These are phyloP conservation scores for Solanum etuberosum DNA, from an alignment of 257 asterid species.

Conservation along the genomic window DNA sequence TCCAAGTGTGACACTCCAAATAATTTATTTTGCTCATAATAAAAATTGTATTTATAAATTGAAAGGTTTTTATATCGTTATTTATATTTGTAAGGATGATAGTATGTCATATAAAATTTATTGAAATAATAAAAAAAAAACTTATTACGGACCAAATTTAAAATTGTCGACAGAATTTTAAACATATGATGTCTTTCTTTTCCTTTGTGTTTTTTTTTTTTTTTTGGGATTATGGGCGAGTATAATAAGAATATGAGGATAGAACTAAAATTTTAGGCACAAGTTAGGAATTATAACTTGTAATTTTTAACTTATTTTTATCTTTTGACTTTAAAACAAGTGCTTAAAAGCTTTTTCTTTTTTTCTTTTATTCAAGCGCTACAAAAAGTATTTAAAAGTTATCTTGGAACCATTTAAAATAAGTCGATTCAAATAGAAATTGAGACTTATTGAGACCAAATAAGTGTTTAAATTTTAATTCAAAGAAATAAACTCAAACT, in stretches of 20 bases:
- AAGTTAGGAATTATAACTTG: not conserved
- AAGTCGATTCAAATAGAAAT: not conserved
- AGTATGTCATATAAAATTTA: rapidly evolving
- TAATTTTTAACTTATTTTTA: no score
- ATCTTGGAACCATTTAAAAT: not conserved
- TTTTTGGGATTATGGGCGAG: not conserved
- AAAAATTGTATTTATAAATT: not conserved
- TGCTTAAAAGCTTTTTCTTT: no score
- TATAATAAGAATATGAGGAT: not conserved
- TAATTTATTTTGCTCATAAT: not conserved
- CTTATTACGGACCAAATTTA: not conserved
- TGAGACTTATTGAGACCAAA: not conserved
- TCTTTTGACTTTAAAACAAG: not conserved
- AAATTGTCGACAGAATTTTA: not conserved
- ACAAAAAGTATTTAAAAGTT: no score
- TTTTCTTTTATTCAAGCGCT: not conserved
- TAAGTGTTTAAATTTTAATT: not conserved
- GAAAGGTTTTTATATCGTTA: not conserved
- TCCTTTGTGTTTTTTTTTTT: not conserved
- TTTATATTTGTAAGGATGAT: not conserved
- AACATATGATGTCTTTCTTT: no score
- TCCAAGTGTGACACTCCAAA: not conserved
- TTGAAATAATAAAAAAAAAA: no score
- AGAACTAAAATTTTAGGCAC: not conserved
- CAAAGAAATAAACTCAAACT: not conserved